Base-by-base conservation (phyloP, 208 protist species). In the Trypanosoma boissoni region DNA sequence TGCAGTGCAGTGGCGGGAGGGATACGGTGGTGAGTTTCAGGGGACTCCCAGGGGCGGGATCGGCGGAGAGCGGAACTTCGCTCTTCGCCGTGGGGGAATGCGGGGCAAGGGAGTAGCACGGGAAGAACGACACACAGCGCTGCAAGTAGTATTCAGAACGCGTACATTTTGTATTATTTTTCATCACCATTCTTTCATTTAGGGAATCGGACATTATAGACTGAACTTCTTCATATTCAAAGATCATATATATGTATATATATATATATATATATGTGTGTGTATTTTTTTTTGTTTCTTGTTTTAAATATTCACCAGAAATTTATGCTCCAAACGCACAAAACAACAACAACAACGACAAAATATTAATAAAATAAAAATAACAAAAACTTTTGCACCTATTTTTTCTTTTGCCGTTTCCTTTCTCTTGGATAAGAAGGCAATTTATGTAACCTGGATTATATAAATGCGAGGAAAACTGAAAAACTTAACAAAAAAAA, bases 51-150 rank as follows among this genome's bases (percentile, higher is more conserved):
- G n/a, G n/a, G n/a, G n/a, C n/a, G n/a, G n/a, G n/a, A n/a, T n/a
- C n/a, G n/a, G n/a, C n/a, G n/a, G n/a, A n/a, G n/a, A n/a, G n/a
- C n/a, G n/a, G n/a, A n/a, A n/a, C n/a, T 26, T n/a, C 14, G 27
- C n/a, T 36, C 10, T 37, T 42, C 14, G 1, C 1, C 1, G 20
- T 34, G 24, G 16, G 26, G n/a, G 26, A 20, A 14, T 29, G 41
- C 8, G 10, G 16, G 2, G 24, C 20, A 8, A 36, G 0, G 16
- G 29, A 10, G 20, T 51, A 62, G 14, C 2, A 62, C 9, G 44
- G 56, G 27, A 62, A 62, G 3, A 62, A 31, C 2, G 5, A n/a
- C 2, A 36, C 21, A 42, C 56, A 62, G 18, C 56, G n/a, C 42
- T 60, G 41, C 37, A 60, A 24, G 7, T 9, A 49, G 24, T 50